These are phyloP conservation scores for Nannochloropsis salina DNA, from an alignment of 108 stramenopile genomes.

Conservation along the genomic window DNA sequence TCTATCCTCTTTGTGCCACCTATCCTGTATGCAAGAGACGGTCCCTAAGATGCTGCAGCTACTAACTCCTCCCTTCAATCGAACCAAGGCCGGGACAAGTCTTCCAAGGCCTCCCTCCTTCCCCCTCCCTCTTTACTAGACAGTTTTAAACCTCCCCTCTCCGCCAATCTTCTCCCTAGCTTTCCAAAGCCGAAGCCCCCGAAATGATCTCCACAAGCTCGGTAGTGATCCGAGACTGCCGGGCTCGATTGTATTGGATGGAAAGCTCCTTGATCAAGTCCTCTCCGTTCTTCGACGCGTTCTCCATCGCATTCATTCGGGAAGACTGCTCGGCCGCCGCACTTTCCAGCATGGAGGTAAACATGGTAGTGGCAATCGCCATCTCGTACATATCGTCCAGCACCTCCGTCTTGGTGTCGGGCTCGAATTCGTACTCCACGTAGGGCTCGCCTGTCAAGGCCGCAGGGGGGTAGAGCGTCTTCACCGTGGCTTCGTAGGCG, in stretches of 20 bases:
- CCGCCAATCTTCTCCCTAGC: neutral
- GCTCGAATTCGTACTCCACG: constrained; percentile 89
- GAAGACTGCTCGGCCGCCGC: constrained; percentile 95
- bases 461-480: constrained; percentile 35
- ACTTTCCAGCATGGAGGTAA: constrained; percentile 89
- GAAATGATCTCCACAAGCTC: constrained; percentile 99
- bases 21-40: too few species aligned
- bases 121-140: neutral
- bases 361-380: constrained; percentile 82
- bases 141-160: neutral
- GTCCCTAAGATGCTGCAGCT: too few species aligned
- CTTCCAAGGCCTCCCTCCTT: neutral
- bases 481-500: constrained; percentile 39
- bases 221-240: constrained; percentile 99
- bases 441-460: constrained; percentile 55
- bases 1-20: too few species aligned
- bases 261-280: constrained; percentile 97
- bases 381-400: constrained; percentile 88
- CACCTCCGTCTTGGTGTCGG: constrained; percentile 77
- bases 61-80: too few species aligned
- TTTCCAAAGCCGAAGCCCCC: constrained; percentile 94
- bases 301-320: constrained; percentile 99
- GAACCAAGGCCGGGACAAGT: too few species aligned
- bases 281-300: constrained; percentile 96
- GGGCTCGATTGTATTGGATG: constrained; percentile 96